These are phyloP conservation scores for Solanum corneliomulleri DNA, from an alignment of 257 asterid genomes.

Conservation along the genomic window DNA sequence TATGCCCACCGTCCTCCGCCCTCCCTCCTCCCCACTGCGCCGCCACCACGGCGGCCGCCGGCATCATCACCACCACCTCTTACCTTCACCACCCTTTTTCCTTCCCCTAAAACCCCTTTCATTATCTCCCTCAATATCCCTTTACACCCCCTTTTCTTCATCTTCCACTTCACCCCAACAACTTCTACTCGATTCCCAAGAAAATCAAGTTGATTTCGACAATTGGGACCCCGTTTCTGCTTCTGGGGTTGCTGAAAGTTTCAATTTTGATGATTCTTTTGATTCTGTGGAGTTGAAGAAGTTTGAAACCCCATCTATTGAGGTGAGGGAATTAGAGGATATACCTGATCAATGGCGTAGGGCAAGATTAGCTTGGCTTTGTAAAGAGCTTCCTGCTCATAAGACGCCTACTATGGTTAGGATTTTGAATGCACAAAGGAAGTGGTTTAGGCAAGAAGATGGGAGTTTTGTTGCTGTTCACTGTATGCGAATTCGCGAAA, in stretches of 20 bases:
- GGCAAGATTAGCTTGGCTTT: conserved; percentile 88
- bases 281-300: conserved; percentile 30
- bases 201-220: not conserved
- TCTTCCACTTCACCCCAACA: conserved; percentile 13
- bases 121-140: not conserved
- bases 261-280: conserved; percentile 41
- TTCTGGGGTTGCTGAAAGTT: conserved; percentile 16
- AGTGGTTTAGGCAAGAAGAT: conserved; percentile 89
- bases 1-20: conserved; percentile 5
- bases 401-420: conserved; percentile 49
- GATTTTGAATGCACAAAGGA: conserved; percentile 75
- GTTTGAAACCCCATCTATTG: conserved; percentile 47
- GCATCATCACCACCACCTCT: not conserved
- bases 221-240: conserved; percentile 4
- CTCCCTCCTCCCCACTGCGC: conserved; percentile 8
- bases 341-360: conserved; percentile 96
- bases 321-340: conserved; percentile 68
- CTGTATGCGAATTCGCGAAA: conserved; percentile 73
- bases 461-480: conserved; percentile 56
- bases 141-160: conserved; percentile 7
- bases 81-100: not conserved
- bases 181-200: conserved; percentile 1
- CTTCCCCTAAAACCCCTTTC: conserved; percentile 14
- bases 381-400: conserved; percentile 89
- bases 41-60: conserved; percentile 3